A percentile compares a stretch with the other conserved stretches of the same genome.
Evolutionary conservation across 495 filamentous ascomycete genomes (phyloP).

Genomic region (Barbatosphaeria neglecta): DNA sequence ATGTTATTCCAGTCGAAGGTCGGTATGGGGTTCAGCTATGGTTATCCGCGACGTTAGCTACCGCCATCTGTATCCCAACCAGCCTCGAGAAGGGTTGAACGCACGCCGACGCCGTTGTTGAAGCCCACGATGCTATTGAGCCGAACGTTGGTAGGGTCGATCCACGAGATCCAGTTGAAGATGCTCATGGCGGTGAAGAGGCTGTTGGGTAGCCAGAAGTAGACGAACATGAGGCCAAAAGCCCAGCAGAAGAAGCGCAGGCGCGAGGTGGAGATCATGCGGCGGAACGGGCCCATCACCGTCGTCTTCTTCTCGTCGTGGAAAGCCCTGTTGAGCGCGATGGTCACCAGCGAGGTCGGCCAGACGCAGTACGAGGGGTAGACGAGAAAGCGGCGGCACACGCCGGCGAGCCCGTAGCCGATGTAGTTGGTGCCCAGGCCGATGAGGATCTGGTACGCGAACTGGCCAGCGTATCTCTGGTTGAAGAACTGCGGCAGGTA

Average conservation of each 20-base stretch:
- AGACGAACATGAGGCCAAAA: constrained; percentile 26
- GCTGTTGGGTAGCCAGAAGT: constrained; percentile 35
- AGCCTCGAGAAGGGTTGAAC: neutral
- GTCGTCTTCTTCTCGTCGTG: constrained; percentile 20
- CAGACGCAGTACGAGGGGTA: constrained; percentile 33
- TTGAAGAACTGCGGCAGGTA: constrained; percentile 29
- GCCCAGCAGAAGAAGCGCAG: constrained; percentile 23
- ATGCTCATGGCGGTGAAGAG: constrained; percentile 23
- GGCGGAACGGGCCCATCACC: constrained; percentile 21
- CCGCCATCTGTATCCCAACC: no score
- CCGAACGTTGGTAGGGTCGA: constrained; percentile 22
- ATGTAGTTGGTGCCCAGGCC: constrained; percentile 35
- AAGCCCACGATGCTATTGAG: constrained; percentile 20
- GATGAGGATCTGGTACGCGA: constrained; percentile 32
- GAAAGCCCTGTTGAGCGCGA: constrained; percentile 32
- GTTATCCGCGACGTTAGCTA: no score
- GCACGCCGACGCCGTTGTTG: constrained; percentile 17
- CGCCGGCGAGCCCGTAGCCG: constrained; percentile 40
- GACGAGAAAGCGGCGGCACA: constrained; percentile 46
- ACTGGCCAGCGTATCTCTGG: constrained; percentile 22
- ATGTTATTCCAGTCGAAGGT: constrained; percentile 34
- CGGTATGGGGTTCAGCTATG: constrained; percentile 22
- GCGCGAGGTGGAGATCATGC: constrained; percentile 18
- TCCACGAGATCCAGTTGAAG: constrained; percentile 35
- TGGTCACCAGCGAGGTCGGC: constrained; percentile 30